Evolutionary conservation across 1,284 basidiomycete species (phyloP).

Genomic region (Golubevia sp.): DNA sequence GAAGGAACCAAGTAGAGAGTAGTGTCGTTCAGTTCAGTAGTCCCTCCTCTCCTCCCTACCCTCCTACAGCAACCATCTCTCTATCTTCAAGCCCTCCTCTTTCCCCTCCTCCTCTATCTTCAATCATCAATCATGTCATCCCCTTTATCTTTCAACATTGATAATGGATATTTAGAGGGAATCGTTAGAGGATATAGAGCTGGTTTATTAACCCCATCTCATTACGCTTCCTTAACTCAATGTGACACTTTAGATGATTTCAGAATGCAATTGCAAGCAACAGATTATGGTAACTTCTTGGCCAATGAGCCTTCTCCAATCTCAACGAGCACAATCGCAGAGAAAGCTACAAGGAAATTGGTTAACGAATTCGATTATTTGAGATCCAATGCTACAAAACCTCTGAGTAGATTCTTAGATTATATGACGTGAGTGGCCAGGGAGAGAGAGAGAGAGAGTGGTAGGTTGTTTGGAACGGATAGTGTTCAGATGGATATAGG

Average conservation of each 20-base stretch:
- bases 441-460: background rate
- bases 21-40: too few species aligned
- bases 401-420: conserved; percentile 89
- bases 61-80: too few species aligned
- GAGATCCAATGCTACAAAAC: conserved; percentile 85
- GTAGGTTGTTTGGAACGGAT: background rate
- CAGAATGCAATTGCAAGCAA: conserved; percentile 83
- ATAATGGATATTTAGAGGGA: conserved; percentile 53
- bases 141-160: conserved; percentile 37
- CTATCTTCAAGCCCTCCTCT: too few species aligned
- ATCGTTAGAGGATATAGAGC: conserved; percentile 52
- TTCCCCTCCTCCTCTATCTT: too few species aligned
- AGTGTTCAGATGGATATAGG: too few species aligned
- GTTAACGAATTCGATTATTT: conserved; percentile 98
- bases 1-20: too few species aligned
- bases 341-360: conserved; percentile 90
- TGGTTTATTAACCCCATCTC: conserved; percentile 35
- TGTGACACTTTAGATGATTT: conserved; percentile 60
- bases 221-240: conserved; percentile 52
- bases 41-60: too few species aligned
- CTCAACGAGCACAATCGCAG: conserved; percentile 90
- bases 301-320: conserved; percentile 95
- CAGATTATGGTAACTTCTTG: conserved; percentile 98
- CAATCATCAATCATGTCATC: background rate
- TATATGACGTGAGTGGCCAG: conserved; percentile 81